phyloP scores from a whole-genome alignment of 208 protist genomes.

The Leishmania lainsoni region DNA sequence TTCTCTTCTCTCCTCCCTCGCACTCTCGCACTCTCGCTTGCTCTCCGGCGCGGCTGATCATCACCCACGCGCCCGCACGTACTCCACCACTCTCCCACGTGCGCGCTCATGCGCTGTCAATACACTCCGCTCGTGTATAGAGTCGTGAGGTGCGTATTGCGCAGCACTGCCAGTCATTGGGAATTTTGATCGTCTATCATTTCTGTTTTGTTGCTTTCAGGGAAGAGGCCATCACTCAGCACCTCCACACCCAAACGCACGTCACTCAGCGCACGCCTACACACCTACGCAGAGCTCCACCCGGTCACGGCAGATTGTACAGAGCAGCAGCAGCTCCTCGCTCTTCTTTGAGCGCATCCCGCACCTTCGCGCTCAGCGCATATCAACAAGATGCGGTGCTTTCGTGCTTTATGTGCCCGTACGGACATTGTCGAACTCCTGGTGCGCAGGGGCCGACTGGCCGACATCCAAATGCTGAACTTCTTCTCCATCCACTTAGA shows the following conservation, averaged over 20 bases:
- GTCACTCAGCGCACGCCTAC: background rate
- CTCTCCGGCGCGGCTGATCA: no score
- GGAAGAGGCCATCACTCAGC: background rate
- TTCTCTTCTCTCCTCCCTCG: no score
- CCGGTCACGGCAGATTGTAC: background rate
- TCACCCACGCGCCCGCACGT: background rate
- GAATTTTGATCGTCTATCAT: background rate
- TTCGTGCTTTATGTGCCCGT: slow-evolving; percentile 32
- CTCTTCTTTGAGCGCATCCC: background rate
- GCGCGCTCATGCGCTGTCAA: background rate
- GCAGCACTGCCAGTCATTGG: background rate
- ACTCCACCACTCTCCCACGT: background rate
- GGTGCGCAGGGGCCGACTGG: slow-evolving; percentile 57
- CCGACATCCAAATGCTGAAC: slow-evolving; percentile 69
- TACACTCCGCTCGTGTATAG: background rate
- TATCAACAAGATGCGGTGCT: slow-evolving; percentile 25
- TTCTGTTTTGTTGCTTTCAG: background rate
- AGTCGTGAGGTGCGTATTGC: background rate
- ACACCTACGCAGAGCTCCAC: background rate
- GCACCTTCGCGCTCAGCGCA: background rate
- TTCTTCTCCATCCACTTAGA: slow-evolving; percentile 59
- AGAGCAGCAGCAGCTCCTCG: background rate
- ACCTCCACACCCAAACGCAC: background rate
- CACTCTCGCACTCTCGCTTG: background rate
- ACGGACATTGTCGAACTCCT: slow-evolving; percentile 69